Evolutionary conservation across 805 yeast genomes (phyloP).

Genomic region (Cyberlindnera saturnus): DNA sequence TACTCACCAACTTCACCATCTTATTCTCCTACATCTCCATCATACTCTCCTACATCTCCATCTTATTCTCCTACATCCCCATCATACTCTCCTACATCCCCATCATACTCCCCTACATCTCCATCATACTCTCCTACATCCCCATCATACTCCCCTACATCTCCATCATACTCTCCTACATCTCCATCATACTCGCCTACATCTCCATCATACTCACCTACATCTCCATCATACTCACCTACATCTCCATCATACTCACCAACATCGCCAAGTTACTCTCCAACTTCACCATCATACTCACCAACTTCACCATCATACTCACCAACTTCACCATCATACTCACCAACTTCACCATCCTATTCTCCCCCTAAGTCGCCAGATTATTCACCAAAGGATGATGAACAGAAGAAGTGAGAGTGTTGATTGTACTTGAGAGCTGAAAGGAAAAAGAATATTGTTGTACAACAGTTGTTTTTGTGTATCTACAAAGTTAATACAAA

Average conservation of each 20-base stretch:
- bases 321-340: slow-evolving; percentile 37
- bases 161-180: slow-evolving; percentile 51
- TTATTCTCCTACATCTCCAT: slow-evolving; percentile 77
- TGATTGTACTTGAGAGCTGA: background rate
- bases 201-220: slow-evolving; percentile 48
- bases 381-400: slow-evolving; percentile 12
- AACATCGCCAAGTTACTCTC: slow-evolving; percentile 34
- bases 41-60: slow-evolving; percentile 81
- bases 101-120: slow-evolving; percentile 71
- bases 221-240: slow-evolving; percentile 62
- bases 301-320: slow-evolving; percentile 41
- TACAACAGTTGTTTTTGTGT: background rate
- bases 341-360: slow-evolving; percentile 24
- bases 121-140: slow-evolving; percentile 54
- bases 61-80: slow-evolving; percentile 72
- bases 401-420: slow-evolving; percentile 6
- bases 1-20: slow-evolving; percentile 65
- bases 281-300: slow-evolving; percentile 38
- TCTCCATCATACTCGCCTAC: slow-evolving; percentile 51
- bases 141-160: slow-evolving; percentile 56
- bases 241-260: slow-evolving; percentile 49
- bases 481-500: background rate
- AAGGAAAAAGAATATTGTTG: background rate
- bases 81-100: slow-evolving; percentile 61
- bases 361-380: slow-evolving; percentile 13